Percentiles rank a stretch among this genome's conserved stretches.
These are phyloP conservation scores for Ophiosphaerella korrae DNA, from an alignment of 2,329 filamentous ascomycete species.

Conservation along the genomic window DNA sequence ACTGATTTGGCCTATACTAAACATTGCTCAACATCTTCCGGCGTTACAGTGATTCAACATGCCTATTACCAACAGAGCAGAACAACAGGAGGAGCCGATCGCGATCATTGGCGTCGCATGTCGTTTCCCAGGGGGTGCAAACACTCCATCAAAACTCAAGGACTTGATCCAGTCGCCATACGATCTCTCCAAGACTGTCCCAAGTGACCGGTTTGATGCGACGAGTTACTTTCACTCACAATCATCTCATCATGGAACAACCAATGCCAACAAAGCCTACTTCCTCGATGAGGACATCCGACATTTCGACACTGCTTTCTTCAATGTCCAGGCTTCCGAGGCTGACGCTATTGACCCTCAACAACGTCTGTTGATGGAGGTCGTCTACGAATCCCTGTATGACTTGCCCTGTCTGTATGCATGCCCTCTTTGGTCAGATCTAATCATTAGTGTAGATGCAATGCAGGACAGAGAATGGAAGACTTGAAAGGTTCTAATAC, in stretches of 20 bases:
- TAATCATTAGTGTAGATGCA: too few species aligned
- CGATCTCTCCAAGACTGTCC: constrained; percentile 1
- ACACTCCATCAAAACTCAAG: constrained; percentile 40
- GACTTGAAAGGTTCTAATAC: not conserved
- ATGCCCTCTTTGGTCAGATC: not conserved
- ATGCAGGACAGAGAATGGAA: constrained; percentile 5
- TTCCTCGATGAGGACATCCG: constrained; percentile 10
- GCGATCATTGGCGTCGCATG: constrained; percentile 21
- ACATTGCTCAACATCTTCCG: not conserved
- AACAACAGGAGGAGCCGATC: constrained; percentile 10
- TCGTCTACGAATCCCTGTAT: constrained; percentile 22
- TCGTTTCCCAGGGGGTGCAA: constrained; percentile 41
- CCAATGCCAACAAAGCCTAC: not conserved
- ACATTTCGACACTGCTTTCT: constrained; percentile 22
- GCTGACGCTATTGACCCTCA: constrained; percentile 25
- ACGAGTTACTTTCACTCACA: not conserved
- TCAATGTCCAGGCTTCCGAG: constrained; percentile 13
- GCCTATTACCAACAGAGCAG: too few species aligned
- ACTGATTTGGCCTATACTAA: not conserved
- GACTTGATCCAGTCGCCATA: constrained; percentile 24
- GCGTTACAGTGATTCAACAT: too few species aligned
- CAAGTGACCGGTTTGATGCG: not conserved
- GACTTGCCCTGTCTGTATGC: constrained; percentile 6
- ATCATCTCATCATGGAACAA: not conserved
- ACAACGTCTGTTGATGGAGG: constrained; percentile 22